Evolutionary conservation across 768 basidiomycete genomes (phyloP).

Genomic region (Rhodocollybia butyracea): DNA sequence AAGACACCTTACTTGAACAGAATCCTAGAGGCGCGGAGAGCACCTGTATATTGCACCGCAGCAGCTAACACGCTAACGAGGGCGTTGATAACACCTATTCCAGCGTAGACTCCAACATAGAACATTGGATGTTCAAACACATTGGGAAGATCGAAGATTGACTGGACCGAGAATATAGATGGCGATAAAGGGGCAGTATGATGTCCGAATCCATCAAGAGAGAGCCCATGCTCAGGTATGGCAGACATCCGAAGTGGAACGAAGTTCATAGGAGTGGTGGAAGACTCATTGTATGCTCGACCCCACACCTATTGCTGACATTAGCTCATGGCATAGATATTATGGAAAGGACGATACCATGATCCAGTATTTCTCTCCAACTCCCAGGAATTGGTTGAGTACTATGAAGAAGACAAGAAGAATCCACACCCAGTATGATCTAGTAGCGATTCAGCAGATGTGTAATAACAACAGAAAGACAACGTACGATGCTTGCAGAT

Average conservation of each 20-base stretch:
- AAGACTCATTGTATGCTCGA: slow-evolving; percentile 45
- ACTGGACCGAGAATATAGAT: slow-evolving; percentile 11
- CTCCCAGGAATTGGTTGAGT: slow-evolving; percentile 46
- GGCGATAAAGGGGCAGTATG: not conserved
- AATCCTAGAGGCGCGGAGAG: slow-evolving; percentile 43
- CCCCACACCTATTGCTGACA: slow-evolving; percentile 54
- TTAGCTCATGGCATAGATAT: not conserved
- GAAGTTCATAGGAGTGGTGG: slow-evolving; percentile 26
- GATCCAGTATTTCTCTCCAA: slow-evolving; percentile 73
- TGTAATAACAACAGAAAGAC: not conserved
- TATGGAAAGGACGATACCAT: slow-evolving; percentile 36
- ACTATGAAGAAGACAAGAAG: slow-evolving; percentile 49
- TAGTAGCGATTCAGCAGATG: slow-evolving; percentile 17
- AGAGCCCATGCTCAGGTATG: slow-evolving; percentile 33
- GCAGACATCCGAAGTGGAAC: slow-evolving; percentile 26
- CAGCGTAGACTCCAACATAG: slow-evolving; percentile 66
- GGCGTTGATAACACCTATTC: slow-evolving; percentile 51
- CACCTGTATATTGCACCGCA: slow-evolving; percentile 60
- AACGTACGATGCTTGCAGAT: slow-evolving; percentile 69
- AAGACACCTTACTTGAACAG: slow-evolving; percentile 35
- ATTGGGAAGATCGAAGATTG: slow-evolving; percentile 37
- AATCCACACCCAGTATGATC: slow-evolving; percentile 67
- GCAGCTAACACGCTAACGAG: slow-evolving; percentile 43
- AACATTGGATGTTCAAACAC: slow-evolving; percentile 64
- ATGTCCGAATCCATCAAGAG: slow-evolving; percentile 26